A percentile compares a stretch with the other conserved stretches of the same genome.
Evolutionary conservation across 305 asterid species (phyloP).

Genomic region (Stenogyne calaminthoides): DNA sequence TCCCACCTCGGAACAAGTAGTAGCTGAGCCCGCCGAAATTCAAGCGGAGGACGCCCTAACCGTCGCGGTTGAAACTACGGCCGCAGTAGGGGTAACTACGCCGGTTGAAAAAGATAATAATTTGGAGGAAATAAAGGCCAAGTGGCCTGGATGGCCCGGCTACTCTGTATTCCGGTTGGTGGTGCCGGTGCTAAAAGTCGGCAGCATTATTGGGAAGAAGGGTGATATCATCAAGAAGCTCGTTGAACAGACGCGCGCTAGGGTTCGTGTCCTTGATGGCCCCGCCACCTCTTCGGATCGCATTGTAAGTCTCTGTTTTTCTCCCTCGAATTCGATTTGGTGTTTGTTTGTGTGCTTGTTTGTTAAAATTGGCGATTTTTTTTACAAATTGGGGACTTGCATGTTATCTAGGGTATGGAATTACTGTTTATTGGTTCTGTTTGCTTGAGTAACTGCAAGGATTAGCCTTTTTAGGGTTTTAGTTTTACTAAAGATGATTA

Average conservation of each 20-base stretch:
- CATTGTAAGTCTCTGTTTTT: constrained; percentile 50
- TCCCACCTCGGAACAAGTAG: constrained; percentile 23
- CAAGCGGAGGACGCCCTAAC: constrained; percentile 18
- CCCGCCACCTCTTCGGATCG: constrained; percentile 78
- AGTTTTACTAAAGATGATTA: neutral
- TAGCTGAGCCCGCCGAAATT: constrained; percentile 23
- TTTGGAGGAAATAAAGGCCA: constrained; percentile 44
- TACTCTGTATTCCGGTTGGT: constrained; percentile 64
- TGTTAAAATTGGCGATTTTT: neutral
- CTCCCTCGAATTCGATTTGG: neutral
- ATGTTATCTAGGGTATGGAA: constrained; percentile 21
- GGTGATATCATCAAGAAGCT: constrained; percentile 89
- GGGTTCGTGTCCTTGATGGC: constrained; percentile 83
- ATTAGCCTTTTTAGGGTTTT: constrained; percentile 13
- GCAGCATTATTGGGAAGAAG: constrained; percentile 86
- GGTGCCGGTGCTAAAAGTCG: constrained; percentile 88
- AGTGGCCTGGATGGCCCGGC: constrained; percentile 99
- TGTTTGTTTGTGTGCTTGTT: neutral
- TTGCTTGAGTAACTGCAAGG: neutral
- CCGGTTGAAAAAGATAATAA: constrained; percentile 28
- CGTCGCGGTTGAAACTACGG: constrained; percentile 19
- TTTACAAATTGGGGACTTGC: neutral
- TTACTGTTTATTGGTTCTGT: neutral
- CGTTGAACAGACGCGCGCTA: constrained; percentile 85
- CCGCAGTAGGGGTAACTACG: constrained; percentile 3